These are phyloP conservation scores for Coprinopsis marcescibilis DNA, from an alignment of 768 basidiomycete genomes.

Conservation along the genomic window DNA sequence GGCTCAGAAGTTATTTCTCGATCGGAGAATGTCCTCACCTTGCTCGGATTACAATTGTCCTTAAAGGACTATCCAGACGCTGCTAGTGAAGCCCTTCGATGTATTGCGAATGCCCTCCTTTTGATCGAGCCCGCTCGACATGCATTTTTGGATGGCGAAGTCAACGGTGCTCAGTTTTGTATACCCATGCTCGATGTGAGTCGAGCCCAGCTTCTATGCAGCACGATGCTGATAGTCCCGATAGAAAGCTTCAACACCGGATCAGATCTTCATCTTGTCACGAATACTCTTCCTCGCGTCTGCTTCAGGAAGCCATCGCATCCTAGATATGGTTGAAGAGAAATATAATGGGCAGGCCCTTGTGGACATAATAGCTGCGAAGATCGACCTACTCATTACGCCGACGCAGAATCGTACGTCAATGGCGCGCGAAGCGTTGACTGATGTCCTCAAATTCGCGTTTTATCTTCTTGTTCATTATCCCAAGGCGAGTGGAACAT, in stretches of 20 bases:
- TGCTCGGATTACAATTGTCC: conserved; percentile 45
- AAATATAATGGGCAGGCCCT: conserved; percentile 53
- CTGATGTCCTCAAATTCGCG: conserved; percentile 77
- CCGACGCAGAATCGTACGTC: conserved; percentile 45
- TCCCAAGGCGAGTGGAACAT: conserved; percentile 52
- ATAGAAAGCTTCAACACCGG: conserved; percentile 57
- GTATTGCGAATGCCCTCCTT: conserved; percentile 74
- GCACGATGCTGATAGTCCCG: conserved; percentile 3
- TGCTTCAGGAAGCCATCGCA: conserved; percentile 43
- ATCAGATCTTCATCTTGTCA: conserved; percentile 67
- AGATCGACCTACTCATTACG: conserved; percentile 52
- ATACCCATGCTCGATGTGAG: conserved; percentile 56
- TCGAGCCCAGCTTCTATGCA: not conserved
- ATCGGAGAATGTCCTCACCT: conserved; percentile 47
- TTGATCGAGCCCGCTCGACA: conserved; percentile 58
- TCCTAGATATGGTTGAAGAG: conserved; percentile 59
- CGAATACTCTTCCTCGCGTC: conserved; percentile 75
- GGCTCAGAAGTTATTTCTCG: conserved; percentile 60
- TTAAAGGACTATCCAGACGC: conserved; percentile 58
- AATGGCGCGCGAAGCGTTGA: conserved; percentile 66
- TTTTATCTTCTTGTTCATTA: conserved; percentile 82
- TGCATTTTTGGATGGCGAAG: conserved; percentile 50
- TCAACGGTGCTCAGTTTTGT: conserved; percentile 57
- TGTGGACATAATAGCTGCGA: conserved; percentile 53
- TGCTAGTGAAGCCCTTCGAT: conserved; percentile 64